A percentile compares a stretch with the other conserved stretches of the same genome.
phyloP scores from a whole-genome alignment of 495 filamentous ascomycete genomes.

The Podospora pseudocomata region DNA sequence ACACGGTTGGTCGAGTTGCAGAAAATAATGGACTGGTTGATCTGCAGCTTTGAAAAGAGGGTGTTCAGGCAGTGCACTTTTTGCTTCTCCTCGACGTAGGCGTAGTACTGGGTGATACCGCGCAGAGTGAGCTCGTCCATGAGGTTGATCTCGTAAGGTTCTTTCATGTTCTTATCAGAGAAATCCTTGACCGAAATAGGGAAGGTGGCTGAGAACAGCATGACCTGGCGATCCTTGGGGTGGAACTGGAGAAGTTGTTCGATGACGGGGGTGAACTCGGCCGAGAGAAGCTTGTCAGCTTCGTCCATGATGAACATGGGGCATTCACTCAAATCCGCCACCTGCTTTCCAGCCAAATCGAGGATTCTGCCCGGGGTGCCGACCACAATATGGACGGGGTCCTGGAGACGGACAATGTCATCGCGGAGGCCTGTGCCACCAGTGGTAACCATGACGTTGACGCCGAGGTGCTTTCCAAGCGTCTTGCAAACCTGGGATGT shows the following conservation, averaged over 20 bases:
- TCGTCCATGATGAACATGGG: conserved; percentile 99
- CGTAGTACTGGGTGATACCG: conserved; percentile 98
- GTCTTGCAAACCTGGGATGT: conserved; percentile 99
- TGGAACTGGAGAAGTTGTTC: conserved; percentile 91
- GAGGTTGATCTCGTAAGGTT: conserved; percentile 96
- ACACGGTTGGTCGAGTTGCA: conserved; percentile 99
- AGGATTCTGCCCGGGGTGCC: conserved; percentile 95
- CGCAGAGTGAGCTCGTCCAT: conserved; percentile 99
- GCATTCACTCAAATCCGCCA: conserved; percentile 94
- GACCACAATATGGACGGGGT: conserved; percentile 94
- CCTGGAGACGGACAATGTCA: conserved; percentile 91
- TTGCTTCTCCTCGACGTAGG: conserved; percentile 98
- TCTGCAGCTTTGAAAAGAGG: conserved; percentile 96
- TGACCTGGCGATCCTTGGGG: conserved; percentile 94
- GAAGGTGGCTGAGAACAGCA: conserved; percentile 98
- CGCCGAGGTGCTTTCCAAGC: conserved; percentile 89
- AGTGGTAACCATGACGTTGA: conserved; percentile 99
- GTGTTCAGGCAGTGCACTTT: conserved; percentile 99
- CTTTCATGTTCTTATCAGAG: conserved; percentile 95
- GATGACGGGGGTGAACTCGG: conserved; percentile 94
- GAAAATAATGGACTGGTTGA: conserved; percentile 99
- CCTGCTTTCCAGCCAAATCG: conserved; percentile 88
- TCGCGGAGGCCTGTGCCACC: conserved; percentile 92
- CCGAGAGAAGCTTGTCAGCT: conserved; percentile 92
- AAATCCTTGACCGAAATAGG: conserved; percentile 94